phyloP scores from a whole-genome alignment of 139 green algal species.

The Coccomyxa sp. region DNA sequence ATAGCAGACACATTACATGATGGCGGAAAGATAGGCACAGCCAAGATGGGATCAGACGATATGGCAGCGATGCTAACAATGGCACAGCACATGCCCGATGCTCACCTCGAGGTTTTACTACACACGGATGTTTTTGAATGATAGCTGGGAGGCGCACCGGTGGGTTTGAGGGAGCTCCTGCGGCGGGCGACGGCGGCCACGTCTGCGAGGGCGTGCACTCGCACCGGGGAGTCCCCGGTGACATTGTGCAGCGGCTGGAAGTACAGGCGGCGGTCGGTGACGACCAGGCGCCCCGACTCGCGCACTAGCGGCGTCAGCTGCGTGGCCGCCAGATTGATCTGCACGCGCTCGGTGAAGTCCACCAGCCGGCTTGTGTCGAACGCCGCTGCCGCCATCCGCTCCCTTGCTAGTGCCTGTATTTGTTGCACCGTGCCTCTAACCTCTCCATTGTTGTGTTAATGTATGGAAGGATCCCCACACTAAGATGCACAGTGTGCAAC shows the following conservation, averaged over 20 bases:
- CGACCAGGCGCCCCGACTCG: conserved; percentile 65
- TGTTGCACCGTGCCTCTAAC: too few species aligned
- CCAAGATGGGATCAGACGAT: background rate
- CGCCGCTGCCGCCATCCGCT: conserved; percentile 33
- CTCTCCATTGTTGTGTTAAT: too few species aligned
- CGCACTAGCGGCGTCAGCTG: conserved; percentile 40
- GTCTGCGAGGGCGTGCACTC: conserved; percentile 57
- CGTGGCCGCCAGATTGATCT: conserved; percentile 37
- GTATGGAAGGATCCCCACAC: too few species aligned
- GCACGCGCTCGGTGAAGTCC: conserved; percentile 65
- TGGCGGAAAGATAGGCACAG: background rate
- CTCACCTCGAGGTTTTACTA: background rate
- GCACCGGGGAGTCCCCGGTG: conserved; percentile 48
- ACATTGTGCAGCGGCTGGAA: conserved; percentile 85
- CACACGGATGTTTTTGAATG: background rate
- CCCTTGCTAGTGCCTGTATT: conserved; percentile 31
- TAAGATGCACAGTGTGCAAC: too few species aligned
- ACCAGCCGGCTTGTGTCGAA: conserved; percentile 77
- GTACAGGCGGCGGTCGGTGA: conserved; percentile 76
- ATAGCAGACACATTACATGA: too few species aligned
- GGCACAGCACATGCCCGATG: background rate
- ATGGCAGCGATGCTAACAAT: background rate
- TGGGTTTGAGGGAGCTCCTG: conserved; percentile 51
- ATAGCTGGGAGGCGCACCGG: background rate
- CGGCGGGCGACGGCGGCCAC: conserved; percentile 69